These are phyloP conservation scores for Neonothopanus nambi DNA, from an alignment of 1,284 basidiomycete genomes.

Conservation along the genomic window DNA sequence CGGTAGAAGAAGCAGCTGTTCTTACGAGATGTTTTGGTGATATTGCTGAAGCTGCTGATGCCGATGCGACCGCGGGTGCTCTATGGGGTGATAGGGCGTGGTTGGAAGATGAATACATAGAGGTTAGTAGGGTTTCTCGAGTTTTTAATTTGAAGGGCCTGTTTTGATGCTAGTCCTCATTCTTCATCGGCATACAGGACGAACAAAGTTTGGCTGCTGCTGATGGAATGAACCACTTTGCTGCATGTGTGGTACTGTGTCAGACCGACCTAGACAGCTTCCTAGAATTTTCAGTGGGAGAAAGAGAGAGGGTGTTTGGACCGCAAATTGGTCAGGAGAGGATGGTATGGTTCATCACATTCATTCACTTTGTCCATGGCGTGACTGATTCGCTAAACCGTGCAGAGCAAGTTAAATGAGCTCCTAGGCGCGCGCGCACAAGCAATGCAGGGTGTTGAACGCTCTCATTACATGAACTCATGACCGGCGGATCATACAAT, in stretches of 20 bases:
- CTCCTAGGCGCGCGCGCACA: slow-evolving; percentile 38
- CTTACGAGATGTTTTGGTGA: slow-evolving; percentile 59
- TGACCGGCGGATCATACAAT: too few species aligned
- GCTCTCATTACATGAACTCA: too few species aligned
- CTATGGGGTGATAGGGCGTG: slow-evolving; percentile 64
- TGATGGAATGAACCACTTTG: slow-evolving; percentile 66
- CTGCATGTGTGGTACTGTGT: slow-evolving; percentile 59
- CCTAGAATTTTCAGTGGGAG: slow-evolving; percentile 48
- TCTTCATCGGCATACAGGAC: slow-evolving; percentile 38
- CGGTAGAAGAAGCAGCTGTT: slow-evolving; percentile 55
- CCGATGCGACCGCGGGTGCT: slow-evolving; percentile 39
- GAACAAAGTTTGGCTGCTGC: slow-evolving; percentile 53
- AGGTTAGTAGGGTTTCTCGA: slow-evolving; percentile 39
- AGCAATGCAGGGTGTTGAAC: too few species aligned
- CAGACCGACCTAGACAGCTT: slow-evolving; percentile 56
- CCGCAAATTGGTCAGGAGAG: slow-evolving; percentile 49
- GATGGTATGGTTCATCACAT: slow-evolving; percentile 53
- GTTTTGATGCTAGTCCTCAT: background rate
- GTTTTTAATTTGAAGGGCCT: background rate
- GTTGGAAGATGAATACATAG: slow-evolving; percentile 55
- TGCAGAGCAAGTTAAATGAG: slow-evolving; percentile 38
- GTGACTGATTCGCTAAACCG: slow-evolving; percentile 10
- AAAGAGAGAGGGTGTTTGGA: slow-evolving; percentile 47
- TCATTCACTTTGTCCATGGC: slow-evolving; percentile 3
- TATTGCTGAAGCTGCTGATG: slow-evolving; percentile 38